A percentile compares a stretch with the other conserved stretches of the same genome.
These are phyloP conservation scores for Tetracentron sinense DNA, from an alignment of 164 flowering plant species.

Conservation along the genomic window DNA sequence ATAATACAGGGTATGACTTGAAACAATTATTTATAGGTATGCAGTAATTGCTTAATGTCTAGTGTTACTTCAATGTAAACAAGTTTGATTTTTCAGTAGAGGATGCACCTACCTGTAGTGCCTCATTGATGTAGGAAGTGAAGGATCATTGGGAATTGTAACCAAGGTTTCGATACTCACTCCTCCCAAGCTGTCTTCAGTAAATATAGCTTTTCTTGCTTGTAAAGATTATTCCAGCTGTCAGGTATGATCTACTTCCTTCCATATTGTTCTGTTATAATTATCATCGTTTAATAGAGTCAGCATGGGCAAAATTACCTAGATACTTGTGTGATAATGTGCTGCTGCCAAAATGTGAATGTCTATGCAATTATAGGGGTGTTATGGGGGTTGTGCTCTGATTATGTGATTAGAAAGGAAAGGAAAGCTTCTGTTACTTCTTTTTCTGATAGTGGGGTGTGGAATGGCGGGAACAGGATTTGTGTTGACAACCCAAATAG, in stretches of 20 bases:
- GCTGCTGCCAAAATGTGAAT: neutral
- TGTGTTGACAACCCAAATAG: neutral
- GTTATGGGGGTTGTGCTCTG: neutral
- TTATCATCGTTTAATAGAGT: too few species aligned
- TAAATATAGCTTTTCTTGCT: constrained; percentile 86
- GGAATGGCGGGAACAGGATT: neutral
- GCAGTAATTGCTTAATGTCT: constrained; percentile 5
- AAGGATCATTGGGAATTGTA: constrained; percentile 90
- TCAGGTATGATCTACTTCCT: constrained; percentile 48
- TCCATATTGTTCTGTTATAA: neutral
- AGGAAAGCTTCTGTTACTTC: neutral
- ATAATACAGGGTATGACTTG: constrained; percentile 96
- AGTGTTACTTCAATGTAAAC: neutral
- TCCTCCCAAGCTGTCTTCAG: constrained; percentile 77
- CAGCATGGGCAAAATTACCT: too few species aligned
- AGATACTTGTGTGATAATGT: neutral
- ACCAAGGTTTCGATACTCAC: constrained; percentile 92
- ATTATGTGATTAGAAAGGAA: neutral
- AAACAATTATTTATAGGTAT: constrained; percentile 96
- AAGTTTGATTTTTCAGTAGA: neutral
- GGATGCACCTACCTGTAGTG: constrained; percentile 4
- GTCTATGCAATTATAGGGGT: neutral
- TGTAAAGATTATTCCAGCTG: constrained; percentile 80
- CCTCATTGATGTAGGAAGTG: constrained; percentile 65
- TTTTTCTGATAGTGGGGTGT: neutral